Base-by-base conservation (phyloP, 495 filamentous ascomycete species). In the Aeminium ludgeri region DNA sequence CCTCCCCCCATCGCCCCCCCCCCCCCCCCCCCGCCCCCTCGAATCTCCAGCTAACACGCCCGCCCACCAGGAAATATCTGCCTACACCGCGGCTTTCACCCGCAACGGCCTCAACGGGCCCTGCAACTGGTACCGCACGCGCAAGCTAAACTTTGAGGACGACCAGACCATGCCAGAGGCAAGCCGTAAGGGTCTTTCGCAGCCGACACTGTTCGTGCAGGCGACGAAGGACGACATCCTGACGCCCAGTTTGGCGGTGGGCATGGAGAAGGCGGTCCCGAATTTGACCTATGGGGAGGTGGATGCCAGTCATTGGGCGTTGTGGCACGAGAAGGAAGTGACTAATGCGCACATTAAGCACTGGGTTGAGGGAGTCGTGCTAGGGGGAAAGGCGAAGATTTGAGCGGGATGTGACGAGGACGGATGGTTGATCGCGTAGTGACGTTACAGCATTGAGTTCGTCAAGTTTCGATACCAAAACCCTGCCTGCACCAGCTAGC, bases 81-180 rank as follows among this genome's bases (percentile, higher is more conserved):
- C 72, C 58, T 94, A 93, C 56, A 70, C 70, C 12, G 61, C 23
- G 4, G 23, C 23, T 8, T 25, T 25, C 23, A 25, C 23, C 4
- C 23, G 23, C 23, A 25, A 25, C 46, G 86, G 86, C 0, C 52
- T 95, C 40, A 70, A 76, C 48, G 82, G 81, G 2, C 78, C 82
- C 15, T 64, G 79, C 38, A 77, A 86, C 50, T 95, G 86, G 84
- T 95, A 96, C 57, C 69, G 79, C 12, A 80, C 73, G 2, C 57
- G 65, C 1, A 53, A 73, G 55, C 56, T 78, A 39, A 94, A 94
- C 55, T 79, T 66, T 53, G 65, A 81, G 8, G 82, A 93, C 38
- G 87, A 95, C 7, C 25, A 36, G 20, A 6, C 10, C 1, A 20
- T 51, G 6, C 44, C 48, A 2, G 39, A 34, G 7, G 29, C 12